phyloP scores from a whole-genome alignment of 352 stramenopile genomes.

The Phytophthora citrophthora region DNA sequence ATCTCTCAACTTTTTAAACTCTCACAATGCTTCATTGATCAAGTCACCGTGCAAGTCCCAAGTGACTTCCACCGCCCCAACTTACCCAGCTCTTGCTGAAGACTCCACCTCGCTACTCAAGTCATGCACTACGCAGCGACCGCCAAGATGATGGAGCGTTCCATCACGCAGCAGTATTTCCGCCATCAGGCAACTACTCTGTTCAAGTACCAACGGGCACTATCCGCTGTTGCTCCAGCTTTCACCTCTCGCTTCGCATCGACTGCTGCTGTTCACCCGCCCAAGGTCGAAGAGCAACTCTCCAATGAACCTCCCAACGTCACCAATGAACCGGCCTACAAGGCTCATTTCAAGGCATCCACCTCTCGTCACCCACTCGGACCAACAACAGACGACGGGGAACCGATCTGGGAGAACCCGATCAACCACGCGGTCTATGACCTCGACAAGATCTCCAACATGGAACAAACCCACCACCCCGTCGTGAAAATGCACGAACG shows the following conservation, averaged over 20 bases:
- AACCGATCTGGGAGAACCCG: slow-evolving; percentile 49
- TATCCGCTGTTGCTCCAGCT: background rate
- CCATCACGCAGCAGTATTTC: background rate
- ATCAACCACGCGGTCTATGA: slow-evolving; percentile 51
- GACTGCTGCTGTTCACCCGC: background rate
- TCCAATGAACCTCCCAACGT: background rate
- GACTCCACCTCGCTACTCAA: background rate
- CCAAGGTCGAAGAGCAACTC: background rate
- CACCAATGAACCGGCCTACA: slow-evolving; percentile 30
- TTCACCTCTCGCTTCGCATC: slow-evolving; percentile 16
- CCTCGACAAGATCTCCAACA: slow-evolving; percentile 39
- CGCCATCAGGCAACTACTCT: slow-evolving; percentile 8
- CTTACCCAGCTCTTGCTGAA: background rate
- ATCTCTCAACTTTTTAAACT: background rate
- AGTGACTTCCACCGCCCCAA: background rate
- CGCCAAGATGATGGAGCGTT: slow-evolving; percentile 20
- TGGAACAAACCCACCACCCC: slow-evolving; percentile 50
- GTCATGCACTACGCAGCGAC: slow-evolving; percentile 12
- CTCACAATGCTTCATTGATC: slow-evolving; percentile 8
- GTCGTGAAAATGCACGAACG: slow-evolving; percentile 43
- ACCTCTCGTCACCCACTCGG: background rate
- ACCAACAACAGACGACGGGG: slow-evolving; percentile 15
- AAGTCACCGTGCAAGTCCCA: slow-evolving; percentile 17
- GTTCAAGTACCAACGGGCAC: slow-evolving; percentile 10
- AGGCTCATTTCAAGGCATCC: slow-evolving; percentile 29